Base-by-base conservation (phyloP, 768 basidiomycete genomes). In the Pisolithus albus region DNA sequence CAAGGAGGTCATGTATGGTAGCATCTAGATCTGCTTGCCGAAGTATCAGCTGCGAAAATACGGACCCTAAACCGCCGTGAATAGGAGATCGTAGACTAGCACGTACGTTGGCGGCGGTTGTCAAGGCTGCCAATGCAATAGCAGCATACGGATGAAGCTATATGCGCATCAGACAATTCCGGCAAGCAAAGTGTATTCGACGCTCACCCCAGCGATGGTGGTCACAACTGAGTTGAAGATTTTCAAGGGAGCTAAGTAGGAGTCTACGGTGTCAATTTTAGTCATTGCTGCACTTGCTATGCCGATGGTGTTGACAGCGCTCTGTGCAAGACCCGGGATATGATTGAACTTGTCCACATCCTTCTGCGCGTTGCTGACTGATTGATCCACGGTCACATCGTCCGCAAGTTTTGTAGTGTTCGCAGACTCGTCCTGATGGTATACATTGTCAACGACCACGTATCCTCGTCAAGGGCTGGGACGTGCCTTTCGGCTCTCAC, bases 71-170 rank as follows among this genome's bases (percentile, higher is more conserved):
- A 42, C 7, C 11, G 19, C 10, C 4, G n/a, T 13, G 15, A 21
- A 42, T 5, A 39, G 16, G 38, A 30, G 4, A 16, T 16, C 16
- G 13, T 11, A 8, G 7, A 47, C 8, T 40, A 28, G 47, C 36
- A 41, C 46, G 38, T 28, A 49, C 51, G 24, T 50, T 37, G 37
- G 47, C 50, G 7, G 51, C 47, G 21, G 19, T 28, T 16, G 26
- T 26, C 51, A 52, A 32, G 4, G 47, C 40, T 11, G 37, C 34
- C 37, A 50, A 8, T 30, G 47, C 47, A 40, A 39, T 40, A 21
- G 48, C 40, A 9, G 47, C 26, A 21, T 52, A 52, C 13, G 51
- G 51, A 50, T 52, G 51, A 7, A 52, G 19, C 51, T 52, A 21
- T 18, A 18, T 26, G 15, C n/a, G 19, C 11, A 15, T 18, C 23